A percentile compares a stretch with the other conserved stretches of the same genome.
These are phyloP conservation scores for Ascochyta pisi DNA, from an alignment of 2,329 filamentous ascomycete genomes.

Conservation along the genomic window DNA sequence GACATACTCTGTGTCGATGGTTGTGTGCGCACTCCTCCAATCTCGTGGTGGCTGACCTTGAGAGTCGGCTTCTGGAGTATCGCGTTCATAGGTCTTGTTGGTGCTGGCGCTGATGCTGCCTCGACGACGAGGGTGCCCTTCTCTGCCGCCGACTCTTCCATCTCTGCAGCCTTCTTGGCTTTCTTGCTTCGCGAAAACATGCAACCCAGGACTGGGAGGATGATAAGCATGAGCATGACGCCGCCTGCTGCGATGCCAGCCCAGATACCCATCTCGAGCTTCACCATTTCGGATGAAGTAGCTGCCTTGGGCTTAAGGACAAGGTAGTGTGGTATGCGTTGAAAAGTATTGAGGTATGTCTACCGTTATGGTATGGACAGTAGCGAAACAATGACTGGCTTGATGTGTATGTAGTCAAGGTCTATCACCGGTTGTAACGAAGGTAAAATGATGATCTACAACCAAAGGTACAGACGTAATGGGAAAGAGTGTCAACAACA, in stretches of 20 bases:
- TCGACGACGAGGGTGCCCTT: conserved; percentile 8
- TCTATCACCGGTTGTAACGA: conserved; percentile 1
- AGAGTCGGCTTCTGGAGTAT: conserved; percentile 7
- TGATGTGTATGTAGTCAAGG: neutral
- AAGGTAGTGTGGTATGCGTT: neutral
- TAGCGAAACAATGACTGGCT: neutral
- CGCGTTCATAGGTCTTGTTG: conserved; percentile 9
- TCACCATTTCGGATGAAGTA: conserved; percentile 1
- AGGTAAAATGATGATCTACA: neutral
- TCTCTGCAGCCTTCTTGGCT: neutral
- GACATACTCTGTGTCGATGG: conserved; percentile 10
- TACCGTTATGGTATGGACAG: neutral
- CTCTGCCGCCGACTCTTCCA: conserved; percentile 10
- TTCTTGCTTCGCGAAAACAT: conserved; percentile 14
- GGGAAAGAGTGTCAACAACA: neutral
- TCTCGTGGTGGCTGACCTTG: neutral
- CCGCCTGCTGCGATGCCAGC: conserved; percentile 15
- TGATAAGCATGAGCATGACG: conserved; percentile 11
- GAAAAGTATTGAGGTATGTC: neutral
- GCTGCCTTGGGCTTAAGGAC: neutral
- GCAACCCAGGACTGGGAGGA: conserved; percentile 13
- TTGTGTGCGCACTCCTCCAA: neutral
- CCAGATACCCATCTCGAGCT: conserved; percentile 12
- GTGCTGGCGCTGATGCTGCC: neutral
- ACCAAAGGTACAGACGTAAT: neutral